Evolutionary conservation across 495 filamentous ascomycete genomes (phyloP).

Genomic region (Saxispiralis lemnorum): DNA sequence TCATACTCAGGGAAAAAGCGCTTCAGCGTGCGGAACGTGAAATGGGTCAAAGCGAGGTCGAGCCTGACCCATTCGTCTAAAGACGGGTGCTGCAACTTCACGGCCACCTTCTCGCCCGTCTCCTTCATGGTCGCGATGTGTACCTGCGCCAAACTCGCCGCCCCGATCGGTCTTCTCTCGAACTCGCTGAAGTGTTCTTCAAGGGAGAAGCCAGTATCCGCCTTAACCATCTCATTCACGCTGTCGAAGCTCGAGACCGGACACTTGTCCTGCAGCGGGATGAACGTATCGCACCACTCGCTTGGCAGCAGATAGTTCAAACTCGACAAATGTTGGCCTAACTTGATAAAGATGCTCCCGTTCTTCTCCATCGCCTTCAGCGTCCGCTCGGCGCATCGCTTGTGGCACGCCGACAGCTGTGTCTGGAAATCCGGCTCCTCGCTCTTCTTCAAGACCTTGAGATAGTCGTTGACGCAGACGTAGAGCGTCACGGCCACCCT

Average conservation of each 20-base stretch:
- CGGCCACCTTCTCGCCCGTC: conserved; percentile 79
- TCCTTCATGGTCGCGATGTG: conserved; percentile 75
- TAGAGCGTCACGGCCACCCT: conserved; percentile 61
- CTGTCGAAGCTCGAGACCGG: conserved; percentile 83
- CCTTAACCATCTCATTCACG: conserved; percentile 66
- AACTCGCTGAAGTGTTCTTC: conserved; percentile 74
- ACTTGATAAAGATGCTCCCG: conserved; percentile 94
- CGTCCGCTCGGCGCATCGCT: conserved; percentile 79
- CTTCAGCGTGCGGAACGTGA: conserved; percentile 79
- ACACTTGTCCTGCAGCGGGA: conserved; percentile 90
- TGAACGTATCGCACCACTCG: conserved; percentile 93
- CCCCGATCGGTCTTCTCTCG: conserved; percentile 61
- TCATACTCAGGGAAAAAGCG: conserved; percentile 95
- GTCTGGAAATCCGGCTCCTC: conserved; percentile 40
- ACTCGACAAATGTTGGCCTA: conserved; percentile 89
- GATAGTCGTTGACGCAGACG: conserved; percentile 77
- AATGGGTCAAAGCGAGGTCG: conserved; percentile 69
- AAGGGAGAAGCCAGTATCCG: conserved; percentile 66
- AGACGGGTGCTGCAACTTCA: conserved; percentile 89
- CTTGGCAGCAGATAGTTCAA: conserved; percentile 88
- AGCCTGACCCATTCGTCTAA: conserved; percentile 83
- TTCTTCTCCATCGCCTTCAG: conserved; percentile 78
- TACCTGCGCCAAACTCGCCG: conserved; percentile 87
- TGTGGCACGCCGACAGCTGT: conserved; percentile 69
- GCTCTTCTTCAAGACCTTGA: conserved; percentile 25